phyloP scores from a whole-genome alignment of 495 filamentous ascomycete species.

The Daldinia childiae region DNA sequence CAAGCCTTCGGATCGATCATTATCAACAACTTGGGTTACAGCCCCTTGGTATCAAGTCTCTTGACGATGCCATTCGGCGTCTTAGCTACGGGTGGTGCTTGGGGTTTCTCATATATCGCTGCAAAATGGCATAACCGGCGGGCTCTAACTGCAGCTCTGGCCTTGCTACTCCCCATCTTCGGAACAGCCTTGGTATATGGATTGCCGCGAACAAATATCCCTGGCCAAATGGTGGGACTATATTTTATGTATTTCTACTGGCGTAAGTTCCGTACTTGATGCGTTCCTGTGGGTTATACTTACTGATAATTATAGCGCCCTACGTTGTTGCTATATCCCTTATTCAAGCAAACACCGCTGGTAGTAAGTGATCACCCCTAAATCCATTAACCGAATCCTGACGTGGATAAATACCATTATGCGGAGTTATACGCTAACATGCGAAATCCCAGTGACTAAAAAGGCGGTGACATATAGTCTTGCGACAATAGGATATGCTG shows the following conservation, averaged over 20 bases:
- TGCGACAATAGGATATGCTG: slow-evolving; percentile 60
- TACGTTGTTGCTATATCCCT: slow-evolving; percentile 53
- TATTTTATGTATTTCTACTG: slow-evolving; percentile 49
- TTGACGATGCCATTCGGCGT: slow-evolving; percentile 48
- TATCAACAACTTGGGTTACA: slow-evolving; percentile 37
- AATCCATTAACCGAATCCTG: not conserved
- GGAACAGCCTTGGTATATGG: slow-evolving; percentile 52
- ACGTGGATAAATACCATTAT: not conserved
- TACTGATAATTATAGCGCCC: slow-evolving; percentile 43
- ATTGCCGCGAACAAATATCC: slow-evolving; percentile 47
- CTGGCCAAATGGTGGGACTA: slow-evolving; percentile 50
- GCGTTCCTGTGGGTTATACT: not conserved
- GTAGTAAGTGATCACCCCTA: slow-evolving; percentile 34
- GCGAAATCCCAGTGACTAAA: slow-evolving; percentile 50
- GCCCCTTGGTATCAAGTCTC: slow-evolving; percentile 25
- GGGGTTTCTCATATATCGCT: slow-evolving; percentile 49
- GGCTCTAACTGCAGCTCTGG: slow-evolving; percentile 48
- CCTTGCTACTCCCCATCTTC: slow-evolving; percentile 46
- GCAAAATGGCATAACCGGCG: slow-evolving; percentile 51
- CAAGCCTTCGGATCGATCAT: slow-evolving; percentile 40
- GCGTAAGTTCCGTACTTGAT: slow-evolving; percentile 42
- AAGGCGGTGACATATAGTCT: slow-evolving; percentile 59
- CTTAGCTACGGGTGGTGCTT: slow-evolving; percentile 45
- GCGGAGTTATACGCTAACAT: slow-evolving; percentile 1
- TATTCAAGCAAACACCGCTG: slow-evolving; percentile 53